Evolutionary conservation across 345 rosid species (phyloP), one percentile per base, ranked within the genome.

Genomic region (Camelina neglecta): DNA sequence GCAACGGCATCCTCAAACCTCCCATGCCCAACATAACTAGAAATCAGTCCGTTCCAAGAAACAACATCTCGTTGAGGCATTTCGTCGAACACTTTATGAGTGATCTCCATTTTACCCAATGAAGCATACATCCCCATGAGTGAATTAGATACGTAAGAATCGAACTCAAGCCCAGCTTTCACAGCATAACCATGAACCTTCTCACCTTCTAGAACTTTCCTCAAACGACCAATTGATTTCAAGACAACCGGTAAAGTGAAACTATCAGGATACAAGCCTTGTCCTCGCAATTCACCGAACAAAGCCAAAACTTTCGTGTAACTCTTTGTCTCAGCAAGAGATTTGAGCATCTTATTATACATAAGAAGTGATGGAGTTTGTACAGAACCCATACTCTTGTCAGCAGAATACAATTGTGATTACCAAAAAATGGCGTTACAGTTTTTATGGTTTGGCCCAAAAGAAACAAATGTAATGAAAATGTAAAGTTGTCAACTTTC

Each of bases 41-140:
- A 83, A 67, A 91, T 91, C 78, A 91, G 49, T 45, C 86, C 88
- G 64, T 88, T 89, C 95, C 91, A 91, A 45, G 95, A 83, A 69
- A 91, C 83, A 62, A 83, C 83, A 79, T 84, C 93, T 82, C 85
- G 77, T 3, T 79, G 70, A 67, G 88, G 87, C 93, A 85, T 89
- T 86, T 83, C 82, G 55, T 91, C 95, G 70, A 91, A 91, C 84
- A 91, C 31, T 73, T 74, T 85, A 60, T 44, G 72, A 57, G 84
- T 69, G 6, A 58, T n/a, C 3, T 47, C 83, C 0, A 78, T 63
- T 58, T 56, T 74, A 13, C 89, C 87, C 65, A 84, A 49, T 38
- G 83, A 79, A 1, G 78, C 82, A 72, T 89, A 89, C 93, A 89
- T 89, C 41, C 86, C 93, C 80, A 88, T 84, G 55, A 89, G 71